Evolutionary conservation across 2,329 filamentous ascomycete species (phyloP).

Genomic region (Escovopsis weberi): DNA sequence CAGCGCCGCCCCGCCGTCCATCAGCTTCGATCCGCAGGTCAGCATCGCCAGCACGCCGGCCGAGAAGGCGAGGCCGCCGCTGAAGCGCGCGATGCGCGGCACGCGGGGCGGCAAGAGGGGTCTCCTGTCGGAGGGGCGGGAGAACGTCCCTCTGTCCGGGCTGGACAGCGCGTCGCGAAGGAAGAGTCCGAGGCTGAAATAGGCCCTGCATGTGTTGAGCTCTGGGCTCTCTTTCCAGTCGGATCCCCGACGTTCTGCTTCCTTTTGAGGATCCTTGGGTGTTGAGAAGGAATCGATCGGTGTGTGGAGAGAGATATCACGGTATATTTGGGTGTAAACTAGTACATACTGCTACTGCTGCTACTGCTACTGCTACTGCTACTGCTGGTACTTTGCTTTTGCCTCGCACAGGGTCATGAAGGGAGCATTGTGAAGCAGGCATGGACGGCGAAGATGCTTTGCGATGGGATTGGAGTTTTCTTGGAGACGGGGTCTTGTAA

Average conservation of each 20-base stretch:
- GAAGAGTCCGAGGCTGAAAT: slow-evolving; percentile 39
- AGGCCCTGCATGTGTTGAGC: neutral
- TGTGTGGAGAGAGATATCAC: neutral
- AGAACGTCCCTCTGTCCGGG: slow-evolving; percentile 34
- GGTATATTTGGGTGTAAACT: neutral
- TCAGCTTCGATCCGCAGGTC: slow-evolving; percentile 26
- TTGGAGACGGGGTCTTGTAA: no score
- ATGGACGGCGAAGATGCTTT: no score
- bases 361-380: no score
- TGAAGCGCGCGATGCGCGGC: slow-evolving; percentile 30
- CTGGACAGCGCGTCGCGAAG: slow-evolving; percentile 33
- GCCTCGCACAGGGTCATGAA: no score
- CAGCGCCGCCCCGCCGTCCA: slow-evolving; percentile 9
- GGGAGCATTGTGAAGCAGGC: no score
- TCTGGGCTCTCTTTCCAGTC: neutral
- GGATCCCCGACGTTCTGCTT: neutral
- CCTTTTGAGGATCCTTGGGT: neutral
- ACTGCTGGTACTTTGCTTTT: no score
- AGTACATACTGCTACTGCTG: no score
- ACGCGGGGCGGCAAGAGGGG: slow-evolving; percentile 21
- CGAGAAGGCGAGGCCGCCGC: slow-evolving; percentile 30
- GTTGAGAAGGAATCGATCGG: neutral
- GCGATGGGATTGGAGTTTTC: no score
- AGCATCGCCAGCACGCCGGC: slow-evolving; percentile 27
- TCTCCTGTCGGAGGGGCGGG: slow-evolving; percentile 29